A percentile compares a stretch with the other conserved stretches of the same genome.
phyloP scores from a whole-genome alignment of 2,329 filamentous ascomycete genomes.

The Trichoderma semiorbis region DNA sequence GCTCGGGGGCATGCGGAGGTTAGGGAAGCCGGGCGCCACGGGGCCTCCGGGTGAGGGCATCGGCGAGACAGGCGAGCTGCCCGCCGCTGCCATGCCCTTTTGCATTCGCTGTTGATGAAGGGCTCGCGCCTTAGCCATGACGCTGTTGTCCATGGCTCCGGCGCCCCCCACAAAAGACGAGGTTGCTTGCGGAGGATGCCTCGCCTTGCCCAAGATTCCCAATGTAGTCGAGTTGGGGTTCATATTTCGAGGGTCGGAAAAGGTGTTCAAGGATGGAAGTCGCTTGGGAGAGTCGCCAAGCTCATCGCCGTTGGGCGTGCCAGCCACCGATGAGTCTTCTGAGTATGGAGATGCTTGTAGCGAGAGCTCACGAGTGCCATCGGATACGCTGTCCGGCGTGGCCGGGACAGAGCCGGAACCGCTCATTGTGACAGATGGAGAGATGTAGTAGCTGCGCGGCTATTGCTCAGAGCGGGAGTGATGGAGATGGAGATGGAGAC shows the following conservation, averaged over 20 bases:
- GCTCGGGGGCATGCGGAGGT: constrained; percentile 40
- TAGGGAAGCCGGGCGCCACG: constrained; percentile 43
- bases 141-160: constrained; percentile 37
- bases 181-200: constrained; percentile 47
- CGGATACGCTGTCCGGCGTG: constrained; percentile 45
- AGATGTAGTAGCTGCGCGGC: neutral
- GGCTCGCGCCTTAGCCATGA: constrained; percentile 47
- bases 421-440: constrained; percentile 22
- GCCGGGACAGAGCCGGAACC: constrained; percentile 40
- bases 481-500: neutral
- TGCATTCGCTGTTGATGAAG: constrained; percentile 46
- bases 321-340: constrained; percentile 46
- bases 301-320: constrained; percentile 45
- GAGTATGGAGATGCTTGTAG: constrained; percentile 44
- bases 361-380: constrained; percentile 32
- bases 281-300: constrained; percentile 43
- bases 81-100: constrained; percentile 37
- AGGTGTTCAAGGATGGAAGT: constrained; percentile 56
- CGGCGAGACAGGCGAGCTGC: constrained; percentile 30
- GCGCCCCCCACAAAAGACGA: constrained; percentile 33
- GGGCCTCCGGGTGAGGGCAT: constrained; percentile 33
- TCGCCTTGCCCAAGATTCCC: constrained; percentile 67
- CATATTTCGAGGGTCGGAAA: constrained; percentile 63
- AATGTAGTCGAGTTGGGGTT: constrained; percentile 80
- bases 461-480: neutral